Evolutionary conservation across 1,284 basidiomycete genomes (phyloP).

Genomic region (Cryptococcus sp.): DNA sequence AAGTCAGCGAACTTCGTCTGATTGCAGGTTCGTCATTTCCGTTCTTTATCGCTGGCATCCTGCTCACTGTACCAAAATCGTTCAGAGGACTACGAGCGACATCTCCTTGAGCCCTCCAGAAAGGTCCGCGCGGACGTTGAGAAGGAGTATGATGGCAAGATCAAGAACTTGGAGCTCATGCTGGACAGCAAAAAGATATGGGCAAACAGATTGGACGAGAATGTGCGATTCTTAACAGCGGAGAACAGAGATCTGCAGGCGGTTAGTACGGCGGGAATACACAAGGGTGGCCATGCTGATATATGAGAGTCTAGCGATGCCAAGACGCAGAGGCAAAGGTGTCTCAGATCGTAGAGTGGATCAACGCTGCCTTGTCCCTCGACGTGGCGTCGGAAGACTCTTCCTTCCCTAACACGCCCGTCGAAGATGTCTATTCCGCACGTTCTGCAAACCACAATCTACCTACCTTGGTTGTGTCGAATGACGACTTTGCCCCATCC

Average conservation of each 20-base stretch:
- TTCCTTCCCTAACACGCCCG: background rate
- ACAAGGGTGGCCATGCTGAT: background rate
- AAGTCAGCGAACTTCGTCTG: conserved; percentile 45
- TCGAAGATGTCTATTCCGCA: background rate
- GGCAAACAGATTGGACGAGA: conserved; percentile 48
- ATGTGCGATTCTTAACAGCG: conserved; percentile 36
- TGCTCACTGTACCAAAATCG: too few relatives aligned
- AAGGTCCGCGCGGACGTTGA: conserved; percentile 78
- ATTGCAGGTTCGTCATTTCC: conserved; percentile 42
- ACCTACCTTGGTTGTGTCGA: conserved; percentile 21
- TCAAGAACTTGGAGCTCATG: conserved; percentile 63
- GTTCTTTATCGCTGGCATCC: too few relatives aligned
- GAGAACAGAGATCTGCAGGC: conserved; percentile 37
- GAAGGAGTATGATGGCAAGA: conserved; percentile 67
- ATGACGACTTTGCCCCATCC: conserved; percentile 26
- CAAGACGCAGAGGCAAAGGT: conserved; percentile 45
- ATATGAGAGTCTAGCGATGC: conserved; percentile 25
- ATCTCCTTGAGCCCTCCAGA: conserved; percentile 67
- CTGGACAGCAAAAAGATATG: conserved; percentile 56
- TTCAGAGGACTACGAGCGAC: conserved; percentile 50
- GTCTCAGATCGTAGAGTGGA: conserved; percentile 44
- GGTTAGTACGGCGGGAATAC: conserved; percentile 19
- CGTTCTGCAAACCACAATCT: conserved; percentile 2
- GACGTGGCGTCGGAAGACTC: background rate
- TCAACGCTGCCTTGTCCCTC: conserved; percentile 33